These are phyloP conservation scores for Cardamine chenopodiifolia DNA, from an alignment of 345 rosid species.

Conservation along the genomic window DNA sequence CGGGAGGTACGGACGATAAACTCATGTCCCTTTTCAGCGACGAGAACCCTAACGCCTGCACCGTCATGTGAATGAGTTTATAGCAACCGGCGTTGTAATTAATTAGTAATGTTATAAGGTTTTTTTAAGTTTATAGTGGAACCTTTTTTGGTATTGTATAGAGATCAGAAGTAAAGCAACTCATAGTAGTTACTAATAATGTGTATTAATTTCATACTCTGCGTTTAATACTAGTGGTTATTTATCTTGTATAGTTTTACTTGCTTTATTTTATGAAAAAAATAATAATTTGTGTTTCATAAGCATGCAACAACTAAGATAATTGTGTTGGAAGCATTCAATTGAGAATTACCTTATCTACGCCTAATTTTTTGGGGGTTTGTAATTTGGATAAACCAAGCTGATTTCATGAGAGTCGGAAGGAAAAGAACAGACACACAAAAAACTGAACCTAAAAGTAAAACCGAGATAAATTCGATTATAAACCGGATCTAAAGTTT, in stretches of 20 bases:
- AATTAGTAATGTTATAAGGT: constrained; percentile 1
- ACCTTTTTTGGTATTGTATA: constrained; percentile 1
- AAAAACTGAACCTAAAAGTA: too few relatives aligned
- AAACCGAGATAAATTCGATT: too few relatives aligned
- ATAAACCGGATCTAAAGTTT: neutral
- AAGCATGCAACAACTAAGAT: neutral
- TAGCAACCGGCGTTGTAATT: neutral
- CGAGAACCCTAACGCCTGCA: constrained; percentile 47
- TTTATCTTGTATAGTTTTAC: neutral
- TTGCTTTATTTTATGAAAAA: neutral
- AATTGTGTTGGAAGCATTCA: neutral
- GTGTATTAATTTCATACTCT: neutral
- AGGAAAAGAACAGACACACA: neutral
- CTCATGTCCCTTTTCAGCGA: constrained; percentile 44
- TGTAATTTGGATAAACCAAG: neutral
- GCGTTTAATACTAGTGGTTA: neutral
- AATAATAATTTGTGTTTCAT: neutral
- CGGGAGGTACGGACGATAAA: constrained; percentile 42
- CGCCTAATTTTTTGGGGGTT: neutral
- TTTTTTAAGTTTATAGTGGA: neutral
- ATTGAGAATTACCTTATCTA: neutral
- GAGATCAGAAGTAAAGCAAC: constrained; percentile 13
- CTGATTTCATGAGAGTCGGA: neutral
- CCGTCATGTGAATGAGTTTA: constrained; percentile 31
- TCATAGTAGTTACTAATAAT: neutral